Evolutionary conservation across 805 yeast genomes (phyloP).

Genomic region (Cyberlindnera bimundalis): DNA sequence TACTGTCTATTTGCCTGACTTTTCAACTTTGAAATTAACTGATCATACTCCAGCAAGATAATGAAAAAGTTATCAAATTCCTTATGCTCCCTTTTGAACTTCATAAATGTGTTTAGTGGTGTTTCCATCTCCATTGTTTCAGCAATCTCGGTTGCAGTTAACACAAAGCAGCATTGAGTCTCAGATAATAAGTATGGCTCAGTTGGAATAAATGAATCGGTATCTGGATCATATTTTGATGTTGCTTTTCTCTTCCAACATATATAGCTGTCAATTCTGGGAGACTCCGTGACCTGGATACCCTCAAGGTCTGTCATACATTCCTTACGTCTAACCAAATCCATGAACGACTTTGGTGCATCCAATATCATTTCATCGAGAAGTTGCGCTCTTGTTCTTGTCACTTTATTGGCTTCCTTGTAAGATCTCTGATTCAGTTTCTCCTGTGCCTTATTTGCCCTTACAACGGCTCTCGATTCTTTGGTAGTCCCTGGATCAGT

Average conservation of each 20-base stretch:
- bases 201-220: conserved; percentile 56
- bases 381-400: conserved; percentile 47
- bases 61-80: conserved; percentile 36
- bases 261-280: conserved; percentile 25
- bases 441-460: conserved; percentile 10
- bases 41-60: conserved; percentile 48
- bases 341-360: conserved; percentile 33
- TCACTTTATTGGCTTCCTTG: conserved; percentile 36
- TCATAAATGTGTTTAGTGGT: conserved; percentile 23
- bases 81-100: conserved; percentile 21
- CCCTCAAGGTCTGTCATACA: conserved; percentile 17
- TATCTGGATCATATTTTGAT: conserved; percentile 44
- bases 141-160: conserved; percentile 44
- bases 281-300: conserved; percentile 28
- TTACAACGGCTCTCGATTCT: conserved; percentile 1
- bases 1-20: conserved; percentile 44
- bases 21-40: conserved; percentile 40
- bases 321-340: conserved; percentile 30
- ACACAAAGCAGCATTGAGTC: conserved; percentile 39
- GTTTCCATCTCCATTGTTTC: conserved; percentile 30
- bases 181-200: conserved; percentile 41
- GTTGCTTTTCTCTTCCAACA: conserved; percentile 49
- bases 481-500: not conserved
- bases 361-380: conserved; percentile 47
- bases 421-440: conserved; percentile 15